A percentile compares a stretch with the other conserved stretches of the same genome.
Evolutionary conservation across 768 basidiomycete species (phyloP).

Genomic region (Tylopilus intermedius): DNA sequence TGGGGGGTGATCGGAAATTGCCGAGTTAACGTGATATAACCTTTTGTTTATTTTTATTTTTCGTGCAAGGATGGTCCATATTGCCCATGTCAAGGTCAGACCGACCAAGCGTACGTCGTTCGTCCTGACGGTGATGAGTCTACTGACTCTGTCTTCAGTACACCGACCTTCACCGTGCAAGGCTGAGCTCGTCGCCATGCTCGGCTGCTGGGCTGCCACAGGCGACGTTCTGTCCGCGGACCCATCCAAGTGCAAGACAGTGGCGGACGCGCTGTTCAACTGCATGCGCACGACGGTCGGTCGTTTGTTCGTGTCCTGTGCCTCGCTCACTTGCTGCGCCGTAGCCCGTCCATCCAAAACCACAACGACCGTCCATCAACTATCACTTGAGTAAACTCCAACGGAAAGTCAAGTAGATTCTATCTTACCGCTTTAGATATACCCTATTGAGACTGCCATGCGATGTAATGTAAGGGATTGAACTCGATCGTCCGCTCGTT

Average conservation of each 20-base stretch:
- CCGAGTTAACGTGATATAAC: not conserved
- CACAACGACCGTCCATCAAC: slow-evolving; percentile 76
- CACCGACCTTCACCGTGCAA: slow-evolving; percentile 17
- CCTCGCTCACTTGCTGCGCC: slow-evolving; percentile 4
- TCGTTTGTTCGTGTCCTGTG: slow-evolving; percentile 10
- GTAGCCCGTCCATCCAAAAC: slow-evolving; percentile 65
- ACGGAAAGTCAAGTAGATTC: slow-evolving; percentile 63
- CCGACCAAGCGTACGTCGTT: slow-evolving; percentile 59
- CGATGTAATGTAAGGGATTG: slow-evolving; percentile 17
- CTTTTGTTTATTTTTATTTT: not conserved
- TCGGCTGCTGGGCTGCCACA: slow-evolving; percentile 81
- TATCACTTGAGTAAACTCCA: slow-evolving; percentile 81
- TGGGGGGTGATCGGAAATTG: slow-evolving; percentile 8
- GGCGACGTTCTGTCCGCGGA: slow-evolving; percentile 52
- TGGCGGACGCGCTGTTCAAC: slow-evolving; percentile 58
- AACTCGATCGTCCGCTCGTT: not conserved
- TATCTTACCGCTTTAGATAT: slow-evolving; percentile 17
- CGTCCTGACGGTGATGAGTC: not conserved
- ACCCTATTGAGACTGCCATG: slow-evolving; percentile 7
- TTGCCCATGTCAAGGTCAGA: slow-evolving; percentile 75
- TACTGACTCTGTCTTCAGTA: slow-evolving; percentile 1
- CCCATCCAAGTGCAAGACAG: slow-evolving; percentile 46
- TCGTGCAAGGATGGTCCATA: slow-evolving; percentile 48
- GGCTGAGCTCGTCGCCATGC: slow-evolving; percentile 68
- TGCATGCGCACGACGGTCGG: slow-evolving; percentile 86